Conservation (phyloP, 192 early-diverging fungal genomes). For the Coemansia javaensis region DNA sequence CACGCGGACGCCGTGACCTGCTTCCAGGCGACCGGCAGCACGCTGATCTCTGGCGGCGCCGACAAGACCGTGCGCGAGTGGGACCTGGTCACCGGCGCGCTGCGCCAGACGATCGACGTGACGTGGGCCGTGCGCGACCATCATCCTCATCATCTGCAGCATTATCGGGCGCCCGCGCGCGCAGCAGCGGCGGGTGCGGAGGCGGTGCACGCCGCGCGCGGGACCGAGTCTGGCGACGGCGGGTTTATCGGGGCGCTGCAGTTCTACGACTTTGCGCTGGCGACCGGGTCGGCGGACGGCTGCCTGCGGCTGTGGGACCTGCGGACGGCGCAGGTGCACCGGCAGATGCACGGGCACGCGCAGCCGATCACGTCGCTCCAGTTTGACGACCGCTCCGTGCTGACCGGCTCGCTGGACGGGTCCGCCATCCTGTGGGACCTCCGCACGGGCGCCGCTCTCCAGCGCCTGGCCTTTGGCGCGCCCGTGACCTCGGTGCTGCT, state of each 20-base stretch:
- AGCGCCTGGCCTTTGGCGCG: conserved; percentile 53
- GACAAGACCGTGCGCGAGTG: conserved; percentile 75
- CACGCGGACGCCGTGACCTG: conserved; percentile 39
- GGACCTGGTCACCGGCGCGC: conserved; percentile 64
- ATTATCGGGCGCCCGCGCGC: too few species aligned
- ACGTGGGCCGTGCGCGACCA: conserved; percentile 56
- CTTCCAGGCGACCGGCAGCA: conserved; percentile 30
- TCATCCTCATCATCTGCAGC: too few species aligned
- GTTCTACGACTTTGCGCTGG: conserved; percentile 68
- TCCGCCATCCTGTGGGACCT: conserved; percentile 71
- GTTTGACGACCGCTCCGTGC: conserved; percentile 66
- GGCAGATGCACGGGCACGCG: conserved; percentile 64
- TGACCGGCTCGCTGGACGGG: conserved; percentile 66
- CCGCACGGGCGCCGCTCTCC: conserved; percentile 61
- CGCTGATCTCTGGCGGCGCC: conserved; percentile 61
- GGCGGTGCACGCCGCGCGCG: background rate
- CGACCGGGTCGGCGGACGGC: conserved; percentile 70
- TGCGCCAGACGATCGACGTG: conserved; percentile 64
- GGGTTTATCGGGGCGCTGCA: conserved; percentile 68
- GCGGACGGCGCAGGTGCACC: conserved; percentile 66
- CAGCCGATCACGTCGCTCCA: conserved; percentile 57
- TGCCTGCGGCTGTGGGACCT: conserved; percentile 75
- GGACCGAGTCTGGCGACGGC: conserved; percentile 38
- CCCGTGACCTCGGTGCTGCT: conserved; percentile 44
- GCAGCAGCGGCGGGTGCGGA: background rate